A percentile compares a stretch with the other conserved stretches of the same genome.
phyloP scores from a whole-genome alignment of 306 rosid genomes.

The Hippophae tibetana region DNA sequence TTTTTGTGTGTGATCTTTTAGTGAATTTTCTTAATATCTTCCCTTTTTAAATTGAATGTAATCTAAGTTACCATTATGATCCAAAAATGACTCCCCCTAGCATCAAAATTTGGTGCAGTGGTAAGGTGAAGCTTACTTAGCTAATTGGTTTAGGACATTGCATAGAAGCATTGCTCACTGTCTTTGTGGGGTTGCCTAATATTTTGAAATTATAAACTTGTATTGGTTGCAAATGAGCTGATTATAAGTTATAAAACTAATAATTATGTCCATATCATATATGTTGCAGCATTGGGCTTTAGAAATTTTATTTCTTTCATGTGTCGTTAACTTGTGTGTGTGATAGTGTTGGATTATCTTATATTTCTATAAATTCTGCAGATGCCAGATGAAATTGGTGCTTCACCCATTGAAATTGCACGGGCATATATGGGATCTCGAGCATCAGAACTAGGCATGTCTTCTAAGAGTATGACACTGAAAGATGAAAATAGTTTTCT shows the following conservation, averaged over 20 bases:
- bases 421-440: conserved; percentile 78
- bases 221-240: not conserved
- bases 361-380: conserved; percentile 26
- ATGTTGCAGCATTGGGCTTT: not conserved
- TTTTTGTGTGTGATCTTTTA: too few species aligned
- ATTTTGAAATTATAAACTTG: not conserved
- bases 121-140: too few species aligned
- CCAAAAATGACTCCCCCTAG: too few species aligned
- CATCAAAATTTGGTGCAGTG: too few species aligned
- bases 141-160: too few species aligned
- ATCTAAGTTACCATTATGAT: too few species aligned
- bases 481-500: conserved; percentile 30
- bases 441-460: conserved; percentile 40
- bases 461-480: conserved; percentile 29
- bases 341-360: conserved; percentile 10
- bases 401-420: conserved; percentile 84
- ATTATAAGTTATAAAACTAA: not conserved
- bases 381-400: conserved; percentile 49
- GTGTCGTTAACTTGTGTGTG: not conserved
- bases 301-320: not conserved
- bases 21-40: too few species aligned
- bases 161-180: too few species aligned
- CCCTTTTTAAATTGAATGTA: too few species aligned
- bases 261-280: not conserved
- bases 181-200: not conserved